Percentiles rank a stretch among this genome's conserved stretches.
phyloP scores from a whole-genome alignment of 441 rosid species.

The Populus hybrid region DNA sequence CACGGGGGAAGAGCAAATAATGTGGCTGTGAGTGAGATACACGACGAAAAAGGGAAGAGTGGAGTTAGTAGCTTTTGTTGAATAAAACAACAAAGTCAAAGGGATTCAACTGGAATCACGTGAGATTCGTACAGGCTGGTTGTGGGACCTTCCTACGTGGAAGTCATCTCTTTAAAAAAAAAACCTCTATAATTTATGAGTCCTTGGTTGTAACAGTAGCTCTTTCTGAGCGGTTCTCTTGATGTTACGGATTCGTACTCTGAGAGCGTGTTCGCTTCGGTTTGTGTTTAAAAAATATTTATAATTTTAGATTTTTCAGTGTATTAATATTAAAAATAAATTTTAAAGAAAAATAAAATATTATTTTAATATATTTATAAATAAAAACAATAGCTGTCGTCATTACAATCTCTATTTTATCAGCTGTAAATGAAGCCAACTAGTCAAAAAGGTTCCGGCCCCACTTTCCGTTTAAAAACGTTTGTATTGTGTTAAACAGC shows the following conservation, averaged over 20 bases:
- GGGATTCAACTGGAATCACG: slow-evolving; percentile 45
- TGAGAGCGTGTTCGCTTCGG: no score
- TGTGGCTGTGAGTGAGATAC: slow-evolving; percentile 18
- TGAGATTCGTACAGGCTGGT: slow-evolving; percentile 64
- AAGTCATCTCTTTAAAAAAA: slow-evolving; percentile 21
- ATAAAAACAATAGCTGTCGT: no score
- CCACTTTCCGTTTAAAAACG: slow-evolving; percentile 37
- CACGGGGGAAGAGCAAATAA: not conserved
- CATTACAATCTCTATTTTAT: not conserved
- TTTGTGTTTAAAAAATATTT: no score
- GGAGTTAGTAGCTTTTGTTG: not conserved
- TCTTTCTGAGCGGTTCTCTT: slow-evolving; percentile 3
- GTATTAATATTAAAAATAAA: no score
- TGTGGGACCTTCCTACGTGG: slow-evolving; percentile 46
- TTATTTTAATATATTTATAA: no score
- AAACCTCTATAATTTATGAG: slow-evolving; percentile 7
- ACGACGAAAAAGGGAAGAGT: not conserved
- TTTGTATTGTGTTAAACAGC: slow-evolving; percentile 47
- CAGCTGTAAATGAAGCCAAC: slow-evolving; percentile 37
- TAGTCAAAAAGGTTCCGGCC: slow-evolving; percentile 28
- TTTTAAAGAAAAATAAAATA: no score
- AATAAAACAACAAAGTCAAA: slow-evolving; percentile 34
- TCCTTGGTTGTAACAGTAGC: not conserved
- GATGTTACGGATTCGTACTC: slow-evolving; percentile 31
- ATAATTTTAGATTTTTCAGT: no score